Base-by-base conservation (phyloP, 768 basidiomycete species). In the Candolleomyces aberdarensis region DNA sequence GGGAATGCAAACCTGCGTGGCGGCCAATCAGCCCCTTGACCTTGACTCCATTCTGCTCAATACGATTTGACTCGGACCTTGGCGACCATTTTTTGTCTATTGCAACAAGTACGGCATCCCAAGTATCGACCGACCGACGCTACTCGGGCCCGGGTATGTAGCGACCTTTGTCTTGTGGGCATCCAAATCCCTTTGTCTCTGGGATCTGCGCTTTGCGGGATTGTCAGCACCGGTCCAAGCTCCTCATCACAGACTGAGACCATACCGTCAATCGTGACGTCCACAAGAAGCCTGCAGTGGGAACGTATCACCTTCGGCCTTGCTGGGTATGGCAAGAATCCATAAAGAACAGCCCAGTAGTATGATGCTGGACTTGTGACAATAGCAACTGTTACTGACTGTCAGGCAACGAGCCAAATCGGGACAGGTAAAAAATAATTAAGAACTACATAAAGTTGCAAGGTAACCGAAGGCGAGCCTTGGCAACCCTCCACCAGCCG, bases 281-380 rank as follows among this genome's bases (percentile, higher is more conserved):
- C 36, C 36, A 36, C 36, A 36, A 36, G 36, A 36, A 36, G 36
- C 11, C 36, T 36, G 36, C 36, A 36, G 36, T 36, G 36, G 36
- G 36, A 36, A 36, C 36, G 11, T 11, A 36, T 36, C 36, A 36
- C 6, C 6, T 11, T 36, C 36, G 36, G 36, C 36, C 36, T 36
- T 36, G 36, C 36, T 36, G 36, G 36, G 36, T 36, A 36, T 36
- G 36, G 36, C 36, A 36, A 5, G 36, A 36, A 36, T 36, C 36
- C 3, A 36, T 36, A 36, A 11, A 36, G 36, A 36, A 36, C 36
- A 36, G 36, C 36, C 36, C 36, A 36, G 36, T 36, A 57, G 54
- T 64, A 60, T 43, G 68, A 60, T 55, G 71, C 69, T 22, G 86
- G 80, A 41, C 36, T 36, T 11, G 36, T 36, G 36, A 36, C 36